Evolutionary conservation across 805 yeast genomes (phyloP), one percentile per base, ranked within the genome.

Genomic region (Saccharomycopsis javanensis): DNA sequence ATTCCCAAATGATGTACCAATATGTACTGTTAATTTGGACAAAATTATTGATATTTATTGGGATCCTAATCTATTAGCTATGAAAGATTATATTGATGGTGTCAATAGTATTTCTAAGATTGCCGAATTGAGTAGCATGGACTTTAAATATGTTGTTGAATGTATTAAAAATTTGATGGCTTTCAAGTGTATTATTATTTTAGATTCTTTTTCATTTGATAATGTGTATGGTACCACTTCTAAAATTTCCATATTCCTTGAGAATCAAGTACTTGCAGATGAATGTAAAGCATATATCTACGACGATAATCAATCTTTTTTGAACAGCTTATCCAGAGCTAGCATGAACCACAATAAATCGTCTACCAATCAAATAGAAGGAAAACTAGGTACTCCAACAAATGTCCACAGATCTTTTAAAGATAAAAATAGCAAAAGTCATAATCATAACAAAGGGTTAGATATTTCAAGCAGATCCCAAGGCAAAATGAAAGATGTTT

Each of bases 51-150:
- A 94, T 69, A 85, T 87, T 7, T 85, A 87, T 64, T 94, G 99
- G 97, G 99, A 94, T 69, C 97, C 97, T 1, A 92, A 98, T 1
- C 86, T 94, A 94, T 75, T 89, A 51, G 85, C 86, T 63, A 87
- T 94, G 25, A 71, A 88, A 10, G 96, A 97, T 0, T 86, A 76
- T 63, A 88, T 94, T 53, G 82, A 94, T 65, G 99, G 99, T 1
- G 75, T 90, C 53, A 92, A 92, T 67, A 87, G 94, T 5, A 81
- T 94, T 18, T 76, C 81, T 37, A 77, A 79, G 56, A 92, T 95
- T 38, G 81, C 96, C 18, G 80, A 81, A 54, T 69, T 90, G 54
- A 88, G 97, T 1, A 82, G 87, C 64, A 85, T 96, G 38, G 95
- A 90, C 66, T 83, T 82, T 62, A 73, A 77, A 18, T 73, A 92